Evolutionary conservation across 2,329 filamentous ascomycete species (phyloP).

Genomic region (Neobulgaria alba): DNA sequence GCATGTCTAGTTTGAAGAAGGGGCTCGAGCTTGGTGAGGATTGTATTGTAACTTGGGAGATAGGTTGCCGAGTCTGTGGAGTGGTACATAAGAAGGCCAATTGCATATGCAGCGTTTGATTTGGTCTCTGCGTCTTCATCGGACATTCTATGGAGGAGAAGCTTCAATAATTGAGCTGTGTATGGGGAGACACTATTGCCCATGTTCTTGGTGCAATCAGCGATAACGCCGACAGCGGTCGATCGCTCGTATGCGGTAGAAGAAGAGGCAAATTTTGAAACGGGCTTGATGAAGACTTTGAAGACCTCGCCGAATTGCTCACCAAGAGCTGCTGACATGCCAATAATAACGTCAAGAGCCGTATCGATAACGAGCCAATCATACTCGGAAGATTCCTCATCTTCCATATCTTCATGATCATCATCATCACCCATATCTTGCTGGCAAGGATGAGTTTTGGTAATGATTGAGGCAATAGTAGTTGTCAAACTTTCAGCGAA

Average conservation of each 20-base stretch:
- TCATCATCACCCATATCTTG: conserved; percentile 78
- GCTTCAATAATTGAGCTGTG: conserved; percentile 66
- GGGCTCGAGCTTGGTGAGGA: conserved; percentile 79
- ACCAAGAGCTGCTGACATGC: conserved; percentile 75
- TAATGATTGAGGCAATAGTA: conserved; percentile 70
- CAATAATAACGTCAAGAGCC: conserved; percentile 81
- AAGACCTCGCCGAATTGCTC: conserved; percentile 76
- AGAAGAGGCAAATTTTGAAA: conserved; percentile 80
- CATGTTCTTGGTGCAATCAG: conserved; percentile 84
- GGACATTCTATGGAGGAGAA: conserved; percentile 75
- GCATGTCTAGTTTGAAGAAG: conserved; percentile 70
- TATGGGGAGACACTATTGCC: conserved; percentile 71
- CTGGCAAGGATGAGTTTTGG: conserved; percentile 86
- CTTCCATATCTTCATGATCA: conserved; percentile 61
- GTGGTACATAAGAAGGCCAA: conserved; percentile 75
- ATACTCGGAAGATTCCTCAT: conserved; percentile 76
- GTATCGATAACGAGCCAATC: conserved; percentile 97
- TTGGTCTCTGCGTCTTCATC: conserved; percentile 89
- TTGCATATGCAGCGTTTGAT: conserved; percentile 90
- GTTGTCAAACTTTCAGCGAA: conserved; percentile 70
- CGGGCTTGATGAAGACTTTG: conserved; percentile 91
- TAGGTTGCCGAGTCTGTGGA: conserved; percentile 66
- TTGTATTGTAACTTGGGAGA: conserved; percentile 63
- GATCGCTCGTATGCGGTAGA: conserved; percentile 82
- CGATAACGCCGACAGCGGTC: conserved; percentile 83